Base-by-base conservation (phyloP, 345 rosid genomes). In the Carallia pectinifolia region DNA sequence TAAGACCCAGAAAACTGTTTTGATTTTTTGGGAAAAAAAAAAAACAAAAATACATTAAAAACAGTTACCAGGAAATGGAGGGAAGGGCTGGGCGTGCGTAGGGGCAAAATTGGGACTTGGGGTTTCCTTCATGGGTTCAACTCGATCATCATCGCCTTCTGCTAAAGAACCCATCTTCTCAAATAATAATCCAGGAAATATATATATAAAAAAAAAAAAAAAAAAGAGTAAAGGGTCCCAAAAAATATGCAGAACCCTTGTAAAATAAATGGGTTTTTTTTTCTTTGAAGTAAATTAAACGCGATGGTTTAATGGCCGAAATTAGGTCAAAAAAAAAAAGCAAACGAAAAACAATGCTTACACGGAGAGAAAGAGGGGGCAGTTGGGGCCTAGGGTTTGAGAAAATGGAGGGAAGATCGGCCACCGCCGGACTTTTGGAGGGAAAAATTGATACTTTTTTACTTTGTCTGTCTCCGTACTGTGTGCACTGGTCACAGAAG, bases 341-440 rank as follows among this genome's bases (percentile, higher is more conserved):
- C 18, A 64, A 1, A 33, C 0, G 2, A 2, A 19, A 1, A 16
- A 44, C 2, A 12, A 12, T 44, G 50, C 6, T 37, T 33, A 18
- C 52, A 17, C 0, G 1, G 36, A 44, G 67, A 31, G 48, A 39
- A 47, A 27, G 67, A 15, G 62, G 29, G 19, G 54, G 55, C 10
- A 58, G 27, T 19, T 52, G 50, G 63, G 68, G 68, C 71, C 54
- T 38, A 19, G 58, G 58, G 48, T 53, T 54, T 17, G 30, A 56
- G 58, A 58, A 53, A 44, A 69, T 27, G 38, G 58, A 18, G 17
- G 16, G 40, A 55, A 50, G 52, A 29, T 53, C 9, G 52, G 61
- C 50, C 2, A 27, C 56, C 0, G 34, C 38, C 23, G 64, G 12
- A 15, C 9, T 79, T 65, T 77, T 81, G 87, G 87, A 81, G 87